Percentiles rank a stretch among this genome's conserved stretches.
These are phyloP conservation scores for Stromatinia cepivora DNA, from an alignment of 2,329 filamentous ascomycete species.

Conservation along the genomic window DNA sequence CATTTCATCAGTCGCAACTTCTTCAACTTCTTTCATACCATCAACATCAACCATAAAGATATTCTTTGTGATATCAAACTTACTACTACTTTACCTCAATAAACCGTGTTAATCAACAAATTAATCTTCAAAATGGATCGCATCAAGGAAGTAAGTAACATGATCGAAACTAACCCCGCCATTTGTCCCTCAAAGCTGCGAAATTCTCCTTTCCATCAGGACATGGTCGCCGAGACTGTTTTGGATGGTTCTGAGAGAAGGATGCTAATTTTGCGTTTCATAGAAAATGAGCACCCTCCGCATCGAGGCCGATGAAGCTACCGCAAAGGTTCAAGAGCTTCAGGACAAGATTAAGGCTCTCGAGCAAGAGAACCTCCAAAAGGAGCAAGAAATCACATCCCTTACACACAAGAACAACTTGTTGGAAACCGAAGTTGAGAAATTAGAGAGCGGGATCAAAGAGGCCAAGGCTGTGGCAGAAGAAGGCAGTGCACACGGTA, in stretches of 20 bases:
- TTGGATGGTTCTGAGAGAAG: constrained; percentile 11
- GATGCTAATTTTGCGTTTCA: constrained; percentile 20
- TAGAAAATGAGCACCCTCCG: constrained; percentile 96
- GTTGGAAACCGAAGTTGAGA: constrained; percentile 88
- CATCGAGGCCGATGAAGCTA: constrained; percentile 85
- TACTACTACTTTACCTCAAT: not conserved
- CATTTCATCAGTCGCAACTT: constrained; percentile 20
- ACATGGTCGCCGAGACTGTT: not conserved
- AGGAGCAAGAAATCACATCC: constrained; percentile 98
- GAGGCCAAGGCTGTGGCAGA: constrained; percentile 85
- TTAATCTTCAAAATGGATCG: constrained; percentile 67
- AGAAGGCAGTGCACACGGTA: constrained; percentile 78
- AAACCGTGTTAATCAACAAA: constrained; percentile 11
- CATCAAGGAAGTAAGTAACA: constrained; percentile 77
- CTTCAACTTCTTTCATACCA: constrained; percentile 16
- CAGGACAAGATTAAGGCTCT: constrained; percentile 82
- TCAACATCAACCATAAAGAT: constrained; percentile 20
- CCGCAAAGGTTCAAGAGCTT: constrained; percentile 81
- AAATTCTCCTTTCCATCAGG: constrained; percentile 13
- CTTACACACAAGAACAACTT: constrained; percentile 93
- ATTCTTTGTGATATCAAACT: constrained; percentile 9
- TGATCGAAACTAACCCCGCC: constrained; percentile 38
- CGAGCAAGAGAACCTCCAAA: constrained; percentile 91
- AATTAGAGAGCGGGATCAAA: constrained; percentile 80
- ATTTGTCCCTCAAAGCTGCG: constrained; percentile 27